Evolutionary conservation across 169 alveolate genomes (phyloP), one percentile per base, ranked within the genome.

Genomic region (Plasmodium billcollinsi): DNA sequence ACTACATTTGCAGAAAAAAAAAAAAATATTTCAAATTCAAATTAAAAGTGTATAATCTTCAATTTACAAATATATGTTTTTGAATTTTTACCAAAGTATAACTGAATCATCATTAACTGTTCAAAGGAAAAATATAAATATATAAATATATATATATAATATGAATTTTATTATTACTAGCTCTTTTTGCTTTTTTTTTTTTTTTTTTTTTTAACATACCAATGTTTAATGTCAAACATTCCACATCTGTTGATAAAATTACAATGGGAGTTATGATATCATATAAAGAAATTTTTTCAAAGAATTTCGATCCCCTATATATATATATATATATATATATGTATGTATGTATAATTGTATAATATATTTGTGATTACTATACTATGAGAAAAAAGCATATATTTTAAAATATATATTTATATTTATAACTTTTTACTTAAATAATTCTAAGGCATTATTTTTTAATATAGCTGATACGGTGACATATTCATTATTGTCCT

Each of bases 41-140:
- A 67, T 12, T n/a, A n/a, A 39, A 39, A 39, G 8, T 39, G 47
- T 39, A 39, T 39, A 39, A 3, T 11, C 47, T 39, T 39, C 7
- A 5, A 39, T 5, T 39, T 39, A 39, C 47, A 39, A 39, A 39
- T 39, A 39, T 39, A 18, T 14, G 2, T 61, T 29, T 45, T 74
- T 74, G 14, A 12, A 43, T 61, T 74, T 8, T 66, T 29, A 33
- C 56, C 52, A 61, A 61, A 83, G 73, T 20, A 83, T 50, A 18
- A 83, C 45, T 47, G 91, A 70, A 15, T 83, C 85, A 39, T 83
- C 70, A 83, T 67, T 83, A 56, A 69, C 91, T 83, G 70, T 20
- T 18, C 21, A 67, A 67, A 56, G 21, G n/a, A 56, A 56, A 21
- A 56, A 15, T 6, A 6, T 66, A 59, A 2, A 12, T n/a, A 2